Conservation (phyloP, 1,139 yeast genomes). For the Torulaspora globosa region DNA sequence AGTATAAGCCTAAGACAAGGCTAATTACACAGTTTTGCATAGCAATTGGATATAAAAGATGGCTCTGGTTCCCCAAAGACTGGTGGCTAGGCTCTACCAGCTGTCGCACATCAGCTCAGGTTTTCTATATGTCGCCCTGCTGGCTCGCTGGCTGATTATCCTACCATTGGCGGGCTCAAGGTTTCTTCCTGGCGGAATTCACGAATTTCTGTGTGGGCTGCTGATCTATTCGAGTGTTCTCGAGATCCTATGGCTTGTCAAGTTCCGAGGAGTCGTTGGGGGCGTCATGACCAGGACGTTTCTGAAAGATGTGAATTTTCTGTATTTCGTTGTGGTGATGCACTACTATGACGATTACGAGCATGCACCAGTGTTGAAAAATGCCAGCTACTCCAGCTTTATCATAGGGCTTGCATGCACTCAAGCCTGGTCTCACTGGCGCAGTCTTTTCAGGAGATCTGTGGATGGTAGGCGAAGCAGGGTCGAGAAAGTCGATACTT, state of each 20-base stretch:
- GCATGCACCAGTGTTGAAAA: constrained; percentile 34
- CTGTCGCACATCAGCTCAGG: constrained; percentile 36
- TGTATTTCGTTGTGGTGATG: constrained; percentile 45
- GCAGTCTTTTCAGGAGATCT: constrained; percentile 37
- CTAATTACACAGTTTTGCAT: background rate
- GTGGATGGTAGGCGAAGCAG: constrained; percentile 40
- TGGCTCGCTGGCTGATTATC: constrained; percentile 48
- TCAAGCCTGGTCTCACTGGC: constrained; percentile 31
- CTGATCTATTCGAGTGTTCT: constrained; percentile 20
- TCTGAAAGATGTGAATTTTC: constrained; percentile 43
- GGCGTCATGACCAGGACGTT: constrained; percentile 21
- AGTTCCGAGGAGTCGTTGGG: constrained; percentile 26
- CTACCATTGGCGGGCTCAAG: constrained; percentile 59
- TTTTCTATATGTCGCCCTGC: constrained; percentile 51
- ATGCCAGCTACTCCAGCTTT: constrained; percentile 35
- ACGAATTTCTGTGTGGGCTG: constrained; percentile 50
- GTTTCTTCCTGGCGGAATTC: constrained; percentile 66
- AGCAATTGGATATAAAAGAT: background rate
- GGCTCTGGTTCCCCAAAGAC: constrained; percentile 2
- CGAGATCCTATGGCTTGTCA: constrained; percentile 30
- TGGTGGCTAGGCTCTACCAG: constrained; percentile 26
- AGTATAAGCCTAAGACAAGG: background rate
- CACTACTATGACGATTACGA: constrained; percentile 48
- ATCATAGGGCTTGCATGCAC: constrained; percentile 29
- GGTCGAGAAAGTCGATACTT: constrained; percentile 43